Evolutionary conservation across 352 stramenopile genomes (phyloP).

Genomic region (Phytopythium kandeliae): DNA sequence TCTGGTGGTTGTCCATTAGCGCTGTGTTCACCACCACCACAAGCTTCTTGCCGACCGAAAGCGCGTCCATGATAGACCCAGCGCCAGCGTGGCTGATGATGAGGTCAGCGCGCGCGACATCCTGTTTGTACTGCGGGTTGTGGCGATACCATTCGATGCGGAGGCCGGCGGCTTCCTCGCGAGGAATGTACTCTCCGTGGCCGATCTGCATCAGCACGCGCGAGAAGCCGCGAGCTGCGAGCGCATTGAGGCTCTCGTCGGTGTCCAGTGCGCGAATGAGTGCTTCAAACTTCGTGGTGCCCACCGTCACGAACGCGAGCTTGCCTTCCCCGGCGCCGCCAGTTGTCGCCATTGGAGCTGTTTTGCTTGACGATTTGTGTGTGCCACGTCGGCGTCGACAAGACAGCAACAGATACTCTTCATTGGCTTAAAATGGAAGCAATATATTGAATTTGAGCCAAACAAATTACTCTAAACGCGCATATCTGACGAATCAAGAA

Average conservation of each 20-base stretch:
- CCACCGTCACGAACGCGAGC: slow-evolving; percentile 90
- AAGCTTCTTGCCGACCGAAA: slow-evolving; percentile 74
- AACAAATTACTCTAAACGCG: too few species aligned
- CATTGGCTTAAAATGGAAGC: too few species aligned
- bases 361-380: too few species aligned
- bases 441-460: too few species aligned
- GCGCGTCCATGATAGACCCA: slow-evolving; percentile 91
- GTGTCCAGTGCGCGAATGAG: slow-evolving; percentile 73
- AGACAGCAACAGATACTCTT: too few species aligned
- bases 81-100: slow-evolving; percentile 95
- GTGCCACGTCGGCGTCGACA: too few species aligned
- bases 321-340: background rate
- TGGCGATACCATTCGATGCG: slow-evolving; percentile 83
- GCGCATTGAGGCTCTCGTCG: slow-evolving; percentile 40
- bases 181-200: slow-evolving; percentile 51
- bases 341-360: background rate
- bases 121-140: slow-evolving; percentile 82
- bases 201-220: slow-evolving; percentile 81
- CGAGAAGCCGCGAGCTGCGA: slow-evolving; percentile 53
- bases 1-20: slow-evolving; percentile 98
- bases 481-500: too few species aligned
- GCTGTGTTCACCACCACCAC: slow-evolving; percentile 93
- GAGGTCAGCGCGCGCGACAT: slow-evolving; percentile 90
- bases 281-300: slow-evolving; percentile 93
- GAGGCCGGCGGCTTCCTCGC: slow-evolving; percentile 24